A percentile compares a stretch with the other conserved stretches of the same genome.
Conservation (phyloP, 768 basidiomycete species). For the Suillus ampliporus region DNA sequence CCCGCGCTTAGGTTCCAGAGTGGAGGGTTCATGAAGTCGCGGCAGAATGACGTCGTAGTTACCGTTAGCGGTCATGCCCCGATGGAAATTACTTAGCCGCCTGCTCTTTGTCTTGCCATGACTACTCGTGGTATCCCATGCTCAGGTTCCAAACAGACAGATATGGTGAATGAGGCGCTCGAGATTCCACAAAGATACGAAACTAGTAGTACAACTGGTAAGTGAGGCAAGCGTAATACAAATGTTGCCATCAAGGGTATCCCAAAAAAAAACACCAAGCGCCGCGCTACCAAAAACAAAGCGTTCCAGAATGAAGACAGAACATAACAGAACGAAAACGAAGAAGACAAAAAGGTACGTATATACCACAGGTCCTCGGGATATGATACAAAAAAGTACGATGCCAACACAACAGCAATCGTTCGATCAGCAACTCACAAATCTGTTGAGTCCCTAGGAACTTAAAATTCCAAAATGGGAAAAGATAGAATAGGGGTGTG, state of each 20-base stretch:
- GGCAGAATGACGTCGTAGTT: slow-evolving; percentile 34
- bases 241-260: slow-evolving; percentile 7
- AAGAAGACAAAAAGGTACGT: not conserved
- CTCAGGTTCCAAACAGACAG: not conserved
- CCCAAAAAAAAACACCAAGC: not conserved
- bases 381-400: slow-evolving; percentile 15
- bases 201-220: slow-evolving; percentile 13
- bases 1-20: slow-evolving; percentile 24
- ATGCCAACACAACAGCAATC: not conserved
- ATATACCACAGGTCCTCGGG: not conserved
- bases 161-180: slow-evolving; percentile 2
- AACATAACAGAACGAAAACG: not conserved
- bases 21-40: slow-evolving; percentile 42
- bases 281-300: not conserved
- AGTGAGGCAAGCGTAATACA: slow-evolving; percentile 11
- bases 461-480: not conserved
- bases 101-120: not conserved
- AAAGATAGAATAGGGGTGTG: not conserved
- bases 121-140: not conserved
- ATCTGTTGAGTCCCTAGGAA: not conserved
- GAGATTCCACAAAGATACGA: slow-evolving; percentile 9
- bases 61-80: slow-evolving; percentile 33
- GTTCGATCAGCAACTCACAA: slow-evolving; percentile 26
- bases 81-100: slow-evolving; percentile 36
- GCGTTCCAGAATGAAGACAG: not conserved